Percentiles rank a stretch among this genome's conserved stretches.
Conservation (phyloP, 306 rosid species). For the Acmispon strigosus region DNA sequence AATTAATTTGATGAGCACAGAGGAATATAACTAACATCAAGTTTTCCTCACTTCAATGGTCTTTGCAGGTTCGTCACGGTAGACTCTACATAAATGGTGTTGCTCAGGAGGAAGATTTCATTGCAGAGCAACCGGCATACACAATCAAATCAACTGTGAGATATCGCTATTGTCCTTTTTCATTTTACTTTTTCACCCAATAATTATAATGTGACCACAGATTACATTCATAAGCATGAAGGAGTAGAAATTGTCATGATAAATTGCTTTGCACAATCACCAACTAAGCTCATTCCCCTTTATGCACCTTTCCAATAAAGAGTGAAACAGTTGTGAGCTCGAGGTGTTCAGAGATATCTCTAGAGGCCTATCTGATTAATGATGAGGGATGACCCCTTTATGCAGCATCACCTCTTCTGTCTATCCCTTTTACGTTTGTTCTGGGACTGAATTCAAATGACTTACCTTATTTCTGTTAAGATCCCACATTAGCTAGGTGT, state of each 20-base stretch:
- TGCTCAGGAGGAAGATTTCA: conserved; percentile 55
- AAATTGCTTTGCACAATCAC: neutral
- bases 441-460: neutral
- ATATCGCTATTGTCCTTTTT: neutral
- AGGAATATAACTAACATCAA: neutral
- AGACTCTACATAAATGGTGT: conserved; percentile 68
- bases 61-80: conserved; percentile 55
- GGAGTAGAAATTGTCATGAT: neutral
- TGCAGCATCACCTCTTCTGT: neutral
- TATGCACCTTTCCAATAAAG: neutral
- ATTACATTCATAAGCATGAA: neutral
- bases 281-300: neutral
- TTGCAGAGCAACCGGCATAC: conserved; percentile 53
- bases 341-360: neutral
- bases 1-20: neutral
- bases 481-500: neutral
- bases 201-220: neutral
- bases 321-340: neutral
- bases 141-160: conserved; percentile 46
- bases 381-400: neutral
- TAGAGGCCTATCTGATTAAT: neutral
- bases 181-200: conserved; percentile 1
- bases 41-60: conserved; percentile 11
- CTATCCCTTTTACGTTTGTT: neutral
- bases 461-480: neutral